A percentile compares a stretch with the other conserved stretches of the same genome.
Evolutionary conservation across 108 stramenopile genomes (phyloP).

Genomic region (Hondaea fermentalgiana): DNA sequence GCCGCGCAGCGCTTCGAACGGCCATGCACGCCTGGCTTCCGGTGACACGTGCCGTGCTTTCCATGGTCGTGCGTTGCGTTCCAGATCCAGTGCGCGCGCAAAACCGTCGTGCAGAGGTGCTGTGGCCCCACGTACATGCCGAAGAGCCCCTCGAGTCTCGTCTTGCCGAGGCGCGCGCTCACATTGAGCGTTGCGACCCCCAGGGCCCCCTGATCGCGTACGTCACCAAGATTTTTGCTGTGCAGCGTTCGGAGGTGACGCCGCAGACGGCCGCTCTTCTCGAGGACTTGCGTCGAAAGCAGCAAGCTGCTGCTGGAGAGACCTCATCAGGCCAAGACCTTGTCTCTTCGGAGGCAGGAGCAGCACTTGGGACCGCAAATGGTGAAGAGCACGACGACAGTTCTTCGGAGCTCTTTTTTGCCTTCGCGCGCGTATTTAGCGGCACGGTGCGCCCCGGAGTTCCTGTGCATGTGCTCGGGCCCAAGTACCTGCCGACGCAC

Average conservation of each 20-base stretch:
- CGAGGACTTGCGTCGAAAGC: neutral
- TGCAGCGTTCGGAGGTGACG: neutral
- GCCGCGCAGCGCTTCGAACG: neutral
- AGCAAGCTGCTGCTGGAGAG: neutral
- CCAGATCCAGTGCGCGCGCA: slow-evolving; percentile 41
- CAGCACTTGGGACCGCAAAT: neutral
- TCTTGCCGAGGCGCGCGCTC: slow-evolving; percentile 8
- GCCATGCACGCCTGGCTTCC: slow-evolving; percentile 55
- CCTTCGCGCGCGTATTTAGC: slow-evolving; percentile 46
- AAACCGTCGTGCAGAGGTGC: neutral
- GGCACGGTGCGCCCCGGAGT: slow-evolving; percentile 31
- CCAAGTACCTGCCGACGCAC: slow-evolving; percentile 38
- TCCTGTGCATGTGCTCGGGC: slow-evolving; percentile 33
- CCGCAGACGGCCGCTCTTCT: neutral
- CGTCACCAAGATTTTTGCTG: slow-evolving; percentile 48
- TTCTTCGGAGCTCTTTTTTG: slow-evolving; percentile 36
- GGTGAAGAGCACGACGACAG: neutral
- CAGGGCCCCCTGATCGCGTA: slow-evolving; percentile 41
- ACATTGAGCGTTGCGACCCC: slow-evolving; percentile 31
- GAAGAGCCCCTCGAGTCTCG: neutral
- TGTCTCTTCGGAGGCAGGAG: neutral
- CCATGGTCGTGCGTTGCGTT: slow-evolving; percentile 44
- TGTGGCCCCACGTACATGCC: slow-evolving; percentile 12
- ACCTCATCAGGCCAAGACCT: neutral
- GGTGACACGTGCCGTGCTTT: slow-evolving; percentile 40